Base-by-base conservation (phyloP, 352 stramenopile species). In the Globisporangium emineosum region DNA sequence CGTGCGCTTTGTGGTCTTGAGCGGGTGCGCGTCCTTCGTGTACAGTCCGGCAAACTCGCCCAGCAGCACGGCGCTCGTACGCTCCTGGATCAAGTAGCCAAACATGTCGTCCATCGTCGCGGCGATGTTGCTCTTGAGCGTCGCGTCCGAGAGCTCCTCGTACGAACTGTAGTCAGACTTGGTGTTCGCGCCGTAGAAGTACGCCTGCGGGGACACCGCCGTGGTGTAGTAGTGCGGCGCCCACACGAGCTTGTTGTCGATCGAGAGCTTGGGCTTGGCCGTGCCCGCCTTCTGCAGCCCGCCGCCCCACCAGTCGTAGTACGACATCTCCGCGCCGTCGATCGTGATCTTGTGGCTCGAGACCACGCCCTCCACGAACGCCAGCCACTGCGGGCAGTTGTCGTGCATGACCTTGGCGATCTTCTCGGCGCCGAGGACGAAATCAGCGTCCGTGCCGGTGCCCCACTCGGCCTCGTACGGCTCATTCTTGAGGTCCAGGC, bases 221-320 rank as follows among this genome's bases (percentile, higher is more conserved):
- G 81, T 86, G 40, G 83, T 92, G 65, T 94, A 94, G 66, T 91
- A 92, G 60, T 94, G 83, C 33, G 86, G 86, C 8, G 83, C 80
- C 78, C 83, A 94, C 51, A 94, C 86, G 4, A 94, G 64, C 55
- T 94, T 94, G 74, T 94, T 88, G 4, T 71, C 64, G 33, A 85
- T 76, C 7, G 68, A 70, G 60, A 94, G 78, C 57, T 79, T 64
- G 1, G 83, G 81, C 19, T 77, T 68, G n/a, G 47, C 65, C 9
- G 73, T 68, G 23, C 64, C 69, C 15, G 86, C 86, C 15, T 80
- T 75, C 60, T 94, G 83, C 0, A 94, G 68, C 5, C 86, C 83
- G 50, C 81, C 81, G 32, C 86, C 86, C 81, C 82, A 94, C 83
- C 86, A 94, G 55, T 94, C 83, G 63, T 87, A 91, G 67, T 94